Base-by-base conservation (phyloP, 257 asterid species). In the Craterostigma plantagineum region DNA sequence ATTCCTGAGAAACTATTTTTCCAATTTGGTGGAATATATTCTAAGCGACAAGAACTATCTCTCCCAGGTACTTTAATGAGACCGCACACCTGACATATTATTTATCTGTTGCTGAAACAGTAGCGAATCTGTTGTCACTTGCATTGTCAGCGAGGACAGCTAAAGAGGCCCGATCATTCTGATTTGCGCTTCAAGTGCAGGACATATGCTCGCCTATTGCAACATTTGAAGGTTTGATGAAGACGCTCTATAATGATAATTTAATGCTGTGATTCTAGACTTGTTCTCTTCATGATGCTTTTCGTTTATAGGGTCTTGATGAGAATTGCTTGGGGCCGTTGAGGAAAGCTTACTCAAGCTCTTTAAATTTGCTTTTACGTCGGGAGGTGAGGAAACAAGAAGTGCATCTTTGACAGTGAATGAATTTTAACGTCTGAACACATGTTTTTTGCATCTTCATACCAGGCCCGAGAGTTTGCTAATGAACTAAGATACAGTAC, bases 151-250 rank as follows among this genome's bases (percentile, higher is more conserved):
- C 79, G 91, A 47, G 99, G 99, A 42, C 99, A 79, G 56, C 69
- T 90, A 61, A 90, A 90, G 81, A 75, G 80, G 72, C 99, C 94
- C 13, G 99, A 83, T 59, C 99, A 90, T 51, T 92, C 95, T 51
- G 99, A 90, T 57, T 67, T 90, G 50, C 80, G 99, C 46, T 90
- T 66, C 58, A 90, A 83, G 66, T 77, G 99, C 65, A 69, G 94
- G 75, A 90, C 86, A 62, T 90, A 90, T 75, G 95, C 94, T 63
- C 94, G 99, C 58, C 91, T 90, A 59, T 48, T 90, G 71, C 99
- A 90, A 61, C 99, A 90, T 62, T 66, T 90, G 62, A 79, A 79
- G 85, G 99, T 90, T 49, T 56, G 66, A 45, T 57, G 50, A 56
- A 33, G 38, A 52, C 42, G 40, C 47, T 34, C 14, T 40, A 35